Conservation (phyloP, 140 eudicot species). For the Ambrosia hybrid region DNA sequence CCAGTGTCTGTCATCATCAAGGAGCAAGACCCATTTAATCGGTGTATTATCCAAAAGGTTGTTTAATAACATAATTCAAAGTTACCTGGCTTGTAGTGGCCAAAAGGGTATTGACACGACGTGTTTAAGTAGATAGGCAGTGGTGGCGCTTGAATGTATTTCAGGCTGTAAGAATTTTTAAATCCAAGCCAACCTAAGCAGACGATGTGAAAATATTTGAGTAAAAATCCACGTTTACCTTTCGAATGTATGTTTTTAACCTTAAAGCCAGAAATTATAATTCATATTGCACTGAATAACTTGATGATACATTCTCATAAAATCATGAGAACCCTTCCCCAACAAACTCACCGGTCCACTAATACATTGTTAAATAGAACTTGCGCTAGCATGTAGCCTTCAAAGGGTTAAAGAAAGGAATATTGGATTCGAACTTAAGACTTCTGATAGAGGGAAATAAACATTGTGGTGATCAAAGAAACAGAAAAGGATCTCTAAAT, state of each 20-base stretch:
- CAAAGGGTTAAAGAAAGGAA: too few species aligned
- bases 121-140: constrained; percentile 59
- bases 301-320: too few species aligned
- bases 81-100: constrained; percentile 53
- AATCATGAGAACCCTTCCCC: too few species aligned
- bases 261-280: too few species aligned
- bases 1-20: constrained; percentile 34
- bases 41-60: background rate
- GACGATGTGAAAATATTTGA: background rate
- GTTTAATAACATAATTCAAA: background rate
- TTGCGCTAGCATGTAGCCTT: too few species aligned
- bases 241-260: too few species aligned
- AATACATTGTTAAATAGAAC: too few species aligned
- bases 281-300: too few species aligned
- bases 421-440: too few species aligned
- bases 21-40: constrained; percentile 6
- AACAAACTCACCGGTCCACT: too few species aligned
- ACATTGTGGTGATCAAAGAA: background rate
- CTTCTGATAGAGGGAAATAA: background rate
- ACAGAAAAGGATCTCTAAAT: background rate
- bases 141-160: constrained; percentile 63
- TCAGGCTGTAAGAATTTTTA: constrained; percentile 55
- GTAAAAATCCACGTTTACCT: background rate
- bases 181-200: background rate
- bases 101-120: constrained; percentile 54